These are phyloP conservation scores for Eucalyptus polyanthemos DNA, from an alignment of 345 rosid species.

Conservation along the genomic window DNA sequence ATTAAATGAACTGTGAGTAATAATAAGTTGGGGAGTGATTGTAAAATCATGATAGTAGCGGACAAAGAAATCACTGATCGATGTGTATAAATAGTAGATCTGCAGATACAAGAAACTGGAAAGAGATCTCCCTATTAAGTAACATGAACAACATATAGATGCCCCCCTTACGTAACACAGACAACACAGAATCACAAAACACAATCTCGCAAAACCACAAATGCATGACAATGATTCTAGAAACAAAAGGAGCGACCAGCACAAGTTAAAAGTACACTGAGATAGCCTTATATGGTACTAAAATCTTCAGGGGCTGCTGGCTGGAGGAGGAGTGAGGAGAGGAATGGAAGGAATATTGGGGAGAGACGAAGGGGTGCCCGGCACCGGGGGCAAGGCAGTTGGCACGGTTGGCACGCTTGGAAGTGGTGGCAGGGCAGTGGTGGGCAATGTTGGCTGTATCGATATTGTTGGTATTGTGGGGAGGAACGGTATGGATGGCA, in stretches of 20 bases:
- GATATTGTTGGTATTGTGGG: not conserved
- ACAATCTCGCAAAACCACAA: not conserved
- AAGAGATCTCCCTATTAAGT: not conserved
- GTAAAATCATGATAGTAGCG: not conserved
- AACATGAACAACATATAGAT: not conserved
- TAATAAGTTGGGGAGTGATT: not conserved
- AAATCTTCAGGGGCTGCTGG: constrained; percentile 3
- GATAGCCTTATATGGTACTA: not conserved
- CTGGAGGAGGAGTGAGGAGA: constrained; percentile 15
- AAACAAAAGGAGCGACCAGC: not conserved
- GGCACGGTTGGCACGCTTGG: not conserved
- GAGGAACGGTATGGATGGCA: not conserved
- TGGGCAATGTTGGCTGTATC: not conserved
- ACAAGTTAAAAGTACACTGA: not conserved
- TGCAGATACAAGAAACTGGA: not conserved
- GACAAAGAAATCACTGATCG: not conserved
- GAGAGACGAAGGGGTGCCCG: constrained; percentile 8
- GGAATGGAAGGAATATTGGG: constrained; percentile 17
- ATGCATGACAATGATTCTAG: not conserved
- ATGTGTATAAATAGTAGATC: not conserved
- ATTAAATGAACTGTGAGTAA: not conserved
- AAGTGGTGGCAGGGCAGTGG: not conserved
- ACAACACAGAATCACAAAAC: not conserved
- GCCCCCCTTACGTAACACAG: not conserved
- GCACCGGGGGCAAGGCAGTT: constrained; percentile 5